phyloP scores from a whole-genome alignment of 441 rosid species.

The Melastoma candidum region DNA sequence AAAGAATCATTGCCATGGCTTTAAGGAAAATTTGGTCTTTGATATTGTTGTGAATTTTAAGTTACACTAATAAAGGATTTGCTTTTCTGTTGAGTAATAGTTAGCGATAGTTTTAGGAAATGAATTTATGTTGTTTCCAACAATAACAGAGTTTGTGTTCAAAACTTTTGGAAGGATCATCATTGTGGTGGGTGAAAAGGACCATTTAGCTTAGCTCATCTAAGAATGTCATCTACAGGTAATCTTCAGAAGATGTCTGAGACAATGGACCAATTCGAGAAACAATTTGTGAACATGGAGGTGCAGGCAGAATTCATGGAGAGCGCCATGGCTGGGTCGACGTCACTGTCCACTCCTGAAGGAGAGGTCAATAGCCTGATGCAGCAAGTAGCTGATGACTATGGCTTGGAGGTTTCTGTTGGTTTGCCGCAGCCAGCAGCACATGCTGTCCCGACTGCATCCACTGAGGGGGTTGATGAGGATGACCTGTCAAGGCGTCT shows the following conservation, averaged over 20 bases:
- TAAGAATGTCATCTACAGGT: slow-evolving; percentile 27
- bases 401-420: slow-evolving; percentile 83
- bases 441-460: slow-evolving; percentile 60
- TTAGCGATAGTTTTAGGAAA: too few species aligned
- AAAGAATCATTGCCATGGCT: too few species aligned
- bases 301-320: slow-evolving; percentile 96
- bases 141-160: too few species aligned
- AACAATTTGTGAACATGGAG: slow-evolving; percentile 95
- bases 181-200: background rate
- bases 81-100: too few species aligned
- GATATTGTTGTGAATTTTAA: too few species aligned
- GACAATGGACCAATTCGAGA: slow-evolving; percentile 89
- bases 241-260: slow-evolving; percentile 91
- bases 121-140: too few species aligned
- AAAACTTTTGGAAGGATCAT: background rate
- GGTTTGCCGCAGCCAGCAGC: slow-evolving; percentile 89
- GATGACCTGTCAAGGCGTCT: slow-evolving; percentile 87
- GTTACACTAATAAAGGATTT: too few species aligned
- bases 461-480: slow-evolving; percentile 74
- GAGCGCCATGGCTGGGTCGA: slow-evolving; percentile 93
- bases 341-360: slow-evolving; percentile 87
- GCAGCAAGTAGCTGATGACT: slow-evolving; percentile 93
- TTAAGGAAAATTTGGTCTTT: too few species aligned
- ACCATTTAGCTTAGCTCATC: background rate
- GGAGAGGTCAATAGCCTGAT: slow-evolving; percentile 90